Base-by-base conservation (phyloP, 2,329 filamentous ascomycete genomes). In the Fusarium scirpi region DNA sequence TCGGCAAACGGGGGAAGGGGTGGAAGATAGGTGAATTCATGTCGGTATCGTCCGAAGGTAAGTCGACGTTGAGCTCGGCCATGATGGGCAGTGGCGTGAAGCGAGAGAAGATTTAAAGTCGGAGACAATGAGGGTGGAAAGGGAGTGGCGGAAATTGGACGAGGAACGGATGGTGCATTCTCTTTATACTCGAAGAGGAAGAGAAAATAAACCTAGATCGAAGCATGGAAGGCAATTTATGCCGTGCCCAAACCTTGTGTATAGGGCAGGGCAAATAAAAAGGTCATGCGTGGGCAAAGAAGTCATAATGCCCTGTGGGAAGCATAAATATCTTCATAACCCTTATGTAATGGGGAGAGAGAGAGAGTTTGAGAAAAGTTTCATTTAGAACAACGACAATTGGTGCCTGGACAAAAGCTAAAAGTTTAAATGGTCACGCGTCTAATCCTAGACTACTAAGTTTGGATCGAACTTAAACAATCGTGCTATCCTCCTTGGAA, bases 101-200 rank as follows among this genome's bases (percentile, higher is more conserved):
- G 8, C 10, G 18, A 18, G 5, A 34, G 16, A 18, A 18, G 0
- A 18, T 10, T 18, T 38, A 6, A 38, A 18, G 16, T 10, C 16
- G 1, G 5, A 0, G 32, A 18, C 0, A 5, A 8, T 34, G 15
- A 18, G 16, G 16, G 32, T 0, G 15, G 1, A 18, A 10, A 34
- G 8, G 32, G 32, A 18, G 32, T 38, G 27, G 9, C 3, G 27
- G 27, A 11, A 11, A 18, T 0, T 18, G 0, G 16, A n/a, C 16
- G 10, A 11, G 32, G 32, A 16, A n/a, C 9, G 32, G 32, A 4
- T 3, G 9, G 9, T n/a, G 16, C 9, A n/a, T 38, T 11, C 0
- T n/a, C 4, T 38, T 38, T 38, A 38, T 38, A 38, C 16, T 18
- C 5, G 3, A 38, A 5, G 16, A 6, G 32, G 9, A n/a, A 10